Evolutionary conservation across 2,329 filamentous ascomycete species (phyloP), one percentile per base, ranked within the genome.

Genomic region (Diplodia intermedia): DNA sequence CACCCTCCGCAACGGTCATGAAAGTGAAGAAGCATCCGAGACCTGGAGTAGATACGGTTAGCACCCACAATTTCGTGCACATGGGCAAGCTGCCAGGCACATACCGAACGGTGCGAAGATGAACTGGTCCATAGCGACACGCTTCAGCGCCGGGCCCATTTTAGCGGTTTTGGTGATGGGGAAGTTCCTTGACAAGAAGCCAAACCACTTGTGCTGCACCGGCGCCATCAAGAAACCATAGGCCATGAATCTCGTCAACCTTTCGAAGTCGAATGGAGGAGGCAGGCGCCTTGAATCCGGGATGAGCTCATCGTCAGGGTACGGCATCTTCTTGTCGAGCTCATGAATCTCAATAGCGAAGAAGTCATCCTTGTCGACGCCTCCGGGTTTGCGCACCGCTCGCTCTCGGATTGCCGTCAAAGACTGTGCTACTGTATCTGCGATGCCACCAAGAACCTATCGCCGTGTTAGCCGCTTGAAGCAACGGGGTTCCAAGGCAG

Each of bases 211-310:
- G 82, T 97, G 97, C 79, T 98, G 94, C 38, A 97, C 75, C 0
- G 95, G 95, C 4, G 95, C 93, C 93, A 98, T 97, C 76, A 91
- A 87, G 82, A 98, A 97, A 77, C 93, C 93, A 79, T 98, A 99
- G 5, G 92, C 91, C 93, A 98, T 97, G 83, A 98, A 99, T 57
- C 95, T 87, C 1, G 92, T 94, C 71, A 97, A 84, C 60, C 95
- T 89, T 82, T 98, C 95, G 75, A 98, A 98, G 80, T 99, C 94
- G 76, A 99, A 98, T 0, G 93, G 89, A 3, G 93, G 91, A 33
- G 93, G 91, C 0, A 90, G 85, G 12, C 79, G 75, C 73, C 85
- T 87, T 20, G 80, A 80, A 36, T 86, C 86, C 68, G 89, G 87
- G 65, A 93, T 88, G 55, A 93, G 81, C 53, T 94, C 91, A 62